Evolutionary conservation across 2,329 filamentous ascomycete genomes (phyloP).

Genomic region (Lachnellula cervina): DNA sequence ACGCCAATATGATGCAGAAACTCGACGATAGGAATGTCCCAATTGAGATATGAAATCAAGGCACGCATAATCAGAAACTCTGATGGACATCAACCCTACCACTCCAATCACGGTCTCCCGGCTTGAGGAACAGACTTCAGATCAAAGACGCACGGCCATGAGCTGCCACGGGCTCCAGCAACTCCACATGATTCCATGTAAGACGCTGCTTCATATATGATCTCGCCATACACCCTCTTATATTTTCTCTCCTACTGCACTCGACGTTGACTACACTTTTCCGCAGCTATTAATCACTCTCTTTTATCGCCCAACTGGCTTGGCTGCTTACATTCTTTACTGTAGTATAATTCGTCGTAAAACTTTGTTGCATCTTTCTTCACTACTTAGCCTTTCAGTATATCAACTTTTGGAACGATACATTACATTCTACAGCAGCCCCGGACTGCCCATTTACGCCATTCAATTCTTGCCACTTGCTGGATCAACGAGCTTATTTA

Average conservation of each 20-base stretch:
- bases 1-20: conserved; percentile 30
- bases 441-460: conserved; percentile 36
- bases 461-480: conserved; percentile 30
- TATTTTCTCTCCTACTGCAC: conserved; percentile 28
- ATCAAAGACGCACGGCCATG: conserved; percentile 24
- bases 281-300: conserved; percentile 37
- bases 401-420: conserved; percentile 22
- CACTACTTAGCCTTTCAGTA: conserved; percentile 11
- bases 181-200: conserved; percentile 25
- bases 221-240: conserved; percentile 15
- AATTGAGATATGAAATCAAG: conserved; percentile 29
- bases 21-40: conserved; percentile 25
- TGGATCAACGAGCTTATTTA: conserved; percentile 28
- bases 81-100: conserved; percentile 25
- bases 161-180: conserved; percentile 18
- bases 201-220: conserved; percentile 29
- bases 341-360: conserved; percentile 32
- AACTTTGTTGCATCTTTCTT: conserved; percentile 26
- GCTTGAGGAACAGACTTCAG: conserved; percentile 19
- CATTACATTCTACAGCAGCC: conserved; percentile 44
- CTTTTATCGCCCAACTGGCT: conserved; percentile 48
- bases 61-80: conserved; percentile 34
- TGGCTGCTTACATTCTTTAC: conserved; percentile 49
- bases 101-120: conserved; percentile 16
- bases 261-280: conserved; percentile 31